These are phyloP conservation scores for Avena atlantica DNA, from an alignment of 176 grass and related monocot genomes.

Conservation along the genomic window DNA sequence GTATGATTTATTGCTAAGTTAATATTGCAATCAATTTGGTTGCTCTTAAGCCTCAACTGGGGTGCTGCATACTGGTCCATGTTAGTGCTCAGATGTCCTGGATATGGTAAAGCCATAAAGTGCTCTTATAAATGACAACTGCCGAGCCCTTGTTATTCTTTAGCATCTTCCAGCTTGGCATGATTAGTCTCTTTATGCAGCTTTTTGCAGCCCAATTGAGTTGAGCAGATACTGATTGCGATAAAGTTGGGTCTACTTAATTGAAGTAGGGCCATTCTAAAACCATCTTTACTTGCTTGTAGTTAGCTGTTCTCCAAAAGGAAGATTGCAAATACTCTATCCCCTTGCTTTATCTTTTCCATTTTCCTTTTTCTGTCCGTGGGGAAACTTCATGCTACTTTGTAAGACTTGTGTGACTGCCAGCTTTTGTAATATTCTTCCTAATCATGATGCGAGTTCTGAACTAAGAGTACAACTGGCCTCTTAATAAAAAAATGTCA, in stretches of 20 bases:
- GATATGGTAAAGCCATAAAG: conserved; percentile 38
- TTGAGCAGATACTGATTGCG: conserved; percentile 46
- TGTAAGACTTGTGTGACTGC: conserved; percentile 46
- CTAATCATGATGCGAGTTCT: conserved; percentile 39
- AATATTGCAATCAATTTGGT: background rate
- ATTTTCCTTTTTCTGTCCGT: conserved; percentile 36
- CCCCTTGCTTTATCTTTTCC: conserved; percentile 47
- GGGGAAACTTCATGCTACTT: conserved; percentile 69
- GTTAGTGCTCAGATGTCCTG: conserved; percentile 21
- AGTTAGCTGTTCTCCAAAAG: conserved; percentile 48
- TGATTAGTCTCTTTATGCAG: conserved; percentile 45
- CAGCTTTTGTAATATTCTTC: conserved; percentile 49
- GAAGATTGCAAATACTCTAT: conserved; percentile 44
- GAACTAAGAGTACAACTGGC: conserved; percentile 36
- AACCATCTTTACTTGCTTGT: conserved; percentile 53
- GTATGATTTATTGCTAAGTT: background rate
- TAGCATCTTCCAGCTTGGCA: conserved; percentile 49
- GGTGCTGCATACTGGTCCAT: conserved; percentile 6
- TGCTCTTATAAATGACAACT: conserved; percentile 27
- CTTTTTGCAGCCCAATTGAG: conserved; percentile 41
- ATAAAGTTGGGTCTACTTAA: conserved; percentile 61
- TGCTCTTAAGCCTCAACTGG: conserved; percentile 17
- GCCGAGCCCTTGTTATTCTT: background rate
- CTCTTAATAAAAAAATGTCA: conserved; percentile 38
- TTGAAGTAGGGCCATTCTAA: conserved; percentile 49